Evolutionary conservation across 495 filamentous ascomycete species (phyloP).

Genomic region (Penicillium goetzii): DNA sequence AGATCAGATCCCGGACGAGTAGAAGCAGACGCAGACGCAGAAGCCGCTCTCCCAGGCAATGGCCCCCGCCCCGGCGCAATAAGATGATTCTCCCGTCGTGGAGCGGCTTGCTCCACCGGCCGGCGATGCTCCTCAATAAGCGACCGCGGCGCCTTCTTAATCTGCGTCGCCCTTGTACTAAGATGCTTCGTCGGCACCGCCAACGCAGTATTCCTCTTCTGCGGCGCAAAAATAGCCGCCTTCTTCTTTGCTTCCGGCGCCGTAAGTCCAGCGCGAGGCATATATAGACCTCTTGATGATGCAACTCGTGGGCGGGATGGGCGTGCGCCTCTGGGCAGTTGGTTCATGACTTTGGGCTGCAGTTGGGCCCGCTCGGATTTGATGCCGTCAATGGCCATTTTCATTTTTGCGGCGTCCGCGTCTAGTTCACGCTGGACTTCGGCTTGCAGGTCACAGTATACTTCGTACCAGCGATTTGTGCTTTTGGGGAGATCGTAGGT

Average conservation of each 20-base stretch:
- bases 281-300: conserved; percentile 3
- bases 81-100: conserved; percentile 16
- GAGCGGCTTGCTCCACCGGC: conserved; percentile 24
- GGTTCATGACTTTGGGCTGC: conserved; percentile 48
- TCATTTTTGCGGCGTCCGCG: conserved; percentile 52
- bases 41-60: background rate
- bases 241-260: conserved; percentile 29
- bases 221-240: conserved; percentile 42
- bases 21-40: background rate
- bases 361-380: conserved; percentile 52
- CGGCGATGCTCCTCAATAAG: conserved; percentile 50
- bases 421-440: conserved; percentile 51
- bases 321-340: background rate
- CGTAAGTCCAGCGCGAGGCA: background rate
- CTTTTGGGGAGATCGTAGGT: conserved; percentile 59
- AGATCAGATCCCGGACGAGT: background rate
- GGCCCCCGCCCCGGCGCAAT: conserved; percentile 32
- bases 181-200: conserved; percentile 48
- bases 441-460: conserved; percentile 58
- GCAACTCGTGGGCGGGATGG: conserved; percentile 31
- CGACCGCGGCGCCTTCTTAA: conserved; percentile 44
- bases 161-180: conserved; percentile 40
- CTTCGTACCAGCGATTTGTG: conserved; percentile 63
- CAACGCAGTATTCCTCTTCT: conserved; percentile 40
- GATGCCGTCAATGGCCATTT: conserved; percentile 53